Evolutionary conservation across 176 grass and related monocot genomes (phyloP).

Genomic region (Elaeis guineensis): DNA sequence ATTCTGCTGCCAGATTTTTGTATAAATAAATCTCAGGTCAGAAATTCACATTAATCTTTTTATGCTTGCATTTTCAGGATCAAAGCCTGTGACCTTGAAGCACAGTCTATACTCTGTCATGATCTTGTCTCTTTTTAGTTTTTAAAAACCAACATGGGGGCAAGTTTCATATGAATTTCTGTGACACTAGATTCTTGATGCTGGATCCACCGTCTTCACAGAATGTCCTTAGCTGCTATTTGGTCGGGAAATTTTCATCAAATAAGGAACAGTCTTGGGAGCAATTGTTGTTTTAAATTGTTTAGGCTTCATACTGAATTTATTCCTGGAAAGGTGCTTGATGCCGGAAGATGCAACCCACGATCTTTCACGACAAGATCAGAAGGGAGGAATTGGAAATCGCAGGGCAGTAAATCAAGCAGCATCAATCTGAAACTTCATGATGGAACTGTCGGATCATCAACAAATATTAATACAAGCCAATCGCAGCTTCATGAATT

Average conservation of each 20-base stretch:
- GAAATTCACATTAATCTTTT: too few relatives aligned
- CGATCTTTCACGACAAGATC: not conserved
- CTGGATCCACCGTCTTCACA: too few relatives aligned
- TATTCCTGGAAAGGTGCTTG: constrained; percentile 26
- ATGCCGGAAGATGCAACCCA: constrained; percentile 20
- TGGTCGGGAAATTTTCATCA: constrained; percentile 54
- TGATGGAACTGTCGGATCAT: constrained; percentile 34
- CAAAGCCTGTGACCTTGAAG: too few relatives aligned
- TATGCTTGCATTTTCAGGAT: too few relatives aligned
- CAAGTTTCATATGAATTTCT: too few relatives aligned
- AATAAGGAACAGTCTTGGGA: constrained; percentile 43
- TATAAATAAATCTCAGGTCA: too few relatives aligned
- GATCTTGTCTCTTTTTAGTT: too few relatives aligned
- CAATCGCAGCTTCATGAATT: constrained; percentile 42
- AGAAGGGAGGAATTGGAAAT: constrained; percentile 22
- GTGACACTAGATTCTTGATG: too few relatives aligned
- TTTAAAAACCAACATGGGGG: too few relatives aligned
- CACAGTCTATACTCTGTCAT: too few relatives aligned
- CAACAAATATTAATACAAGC: constrained; percentile 24
- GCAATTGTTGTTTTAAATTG: constrained; percentile 26
- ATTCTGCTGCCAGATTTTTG: too few relatives aligned
- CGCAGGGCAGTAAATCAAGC: constrained; percentile 28
- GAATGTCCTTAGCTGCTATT: constrained; percentile 11
- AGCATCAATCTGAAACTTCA: constrained; percentile 28
- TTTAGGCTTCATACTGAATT: constrained; percentile 29